Conservation (phyloP, 371 early-diverging fungal genomes). For the Massospora cicadina region DNA sequence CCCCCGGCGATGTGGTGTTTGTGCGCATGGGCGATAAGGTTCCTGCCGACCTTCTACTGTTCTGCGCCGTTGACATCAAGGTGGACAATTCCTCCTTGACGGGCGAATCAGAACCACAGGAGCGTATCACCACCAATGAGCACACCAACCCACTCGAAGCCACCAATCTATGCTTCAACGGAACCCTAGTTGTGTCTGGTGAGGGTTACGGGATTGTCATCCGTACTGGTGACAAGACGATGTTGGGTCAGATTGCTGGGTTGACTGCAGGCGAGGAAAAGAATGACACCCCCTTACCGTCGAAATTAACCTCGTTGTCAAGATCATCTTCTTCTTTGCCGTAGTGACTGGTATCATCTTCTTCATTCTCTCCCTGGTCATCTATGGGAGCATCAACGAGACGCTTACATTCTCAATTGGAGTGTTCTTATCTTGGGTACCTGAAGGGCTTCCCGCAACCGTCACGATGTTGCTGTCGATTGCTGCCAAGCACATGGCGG, state of each 20-base stretch:
- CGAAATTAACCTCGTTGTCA: conserved; percentile 70
- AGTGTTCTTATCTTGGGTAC: conserved; percentile 73
- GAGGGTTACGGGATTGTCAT: conserved; percentile 85
- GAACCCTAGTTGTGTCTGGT: conserved; percentile 69
- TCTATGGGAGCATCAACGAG: conserved; percentile 50
- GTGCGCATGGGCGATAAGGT: conserved; percentile 83
- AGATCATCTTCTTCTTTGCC: conserved; percentile 69
- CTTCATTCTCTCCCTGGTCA: conserved; percentile 48
- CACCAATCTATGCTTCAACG: conserved; percentile 72
- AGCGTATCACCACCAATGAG: conserved; percentile 33
- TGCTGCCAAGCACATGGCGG: conserved; percentile 87
- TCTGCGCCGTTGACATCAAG: conserved; percentile 59
- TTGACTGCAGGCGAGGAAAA: conserved; percentile 57
- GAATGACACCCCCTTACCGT: conserved; percentile 47
- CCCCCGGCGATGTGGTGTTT: conserved; percentile 73
- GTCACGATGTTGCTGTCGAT: conserved; percentile 78
- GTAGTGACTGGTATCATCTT: conserved; percentile 52
- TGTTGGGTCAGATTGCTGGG: conserved; percentile 85
- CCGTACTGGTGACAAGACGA: conserved; percentile 76
- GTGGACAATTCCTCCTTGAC: conserved; percentile 93
- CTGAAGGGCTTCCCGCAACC: conserved; percentile 78
- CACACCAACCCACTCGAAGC: conserved; percentile 72
- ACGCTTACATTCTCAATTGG: conserved; percentile 82
- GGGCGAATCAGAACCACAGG: conserved; percentile 87
- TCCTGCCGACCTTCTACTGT: conserved; percentile 74